phyloP scores from a whole-genome alignment of 768 basidiomycete species.

The Tricholoma hemisulphureum region DNA sequence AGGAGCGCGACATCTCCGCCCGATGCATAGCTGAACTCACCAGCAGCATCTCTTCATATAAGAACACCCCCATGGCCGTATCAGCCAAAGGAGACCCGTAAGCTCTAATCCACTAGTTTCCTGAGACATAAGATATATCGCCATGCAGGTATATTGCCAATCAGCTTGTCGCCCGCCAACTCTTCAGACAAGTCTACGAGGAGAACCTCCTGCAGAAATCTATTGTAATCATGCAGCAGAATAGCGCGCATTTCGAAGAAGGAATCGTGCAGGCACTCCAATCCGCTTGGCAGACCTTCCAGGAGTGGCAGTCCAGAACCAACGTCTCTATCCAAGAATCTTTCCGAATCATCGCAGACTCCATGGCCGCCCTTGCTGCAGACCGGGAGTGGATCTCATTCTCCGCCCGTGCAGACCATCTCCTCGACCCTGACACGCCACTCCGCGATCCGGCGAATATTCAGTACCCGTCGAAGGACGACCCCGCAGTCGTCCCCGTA shows the following conservation, averaged over 20 bases:
- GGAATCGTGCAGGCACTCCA: conserved; percentile 94
- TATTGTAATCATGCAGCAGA: conserved; percentile 97
- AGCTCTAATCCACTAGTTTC: conserved; percentile 31
- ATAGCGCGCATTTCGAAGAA: conserved; percentile 98
- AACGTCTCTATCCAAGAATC: conserved; percentile 68
- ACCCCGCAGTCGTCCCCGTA: conserved; percentile 79
- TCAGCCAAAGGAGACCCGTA: conserved; percentile 80
- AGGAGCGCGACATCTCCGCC: conserved; percentile 86
- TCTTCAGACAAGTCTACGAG: conserved; percentile 90
- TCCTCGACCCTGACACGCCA: conserved; percentile 96
- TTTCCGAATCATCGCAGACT: conserved; percentile 64
- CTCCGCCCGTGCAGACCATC: conserved; percentile 89
- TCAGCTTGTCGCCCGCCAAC: conserved; percentile 69
- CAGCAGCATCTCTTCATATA: conserved; percentile 80
- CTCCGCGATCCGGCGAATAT: conserved; percentile 78
- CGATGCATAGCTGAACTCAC: conserved; percentile 84
- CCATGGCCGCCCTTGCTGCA: conserved; percentile 77
- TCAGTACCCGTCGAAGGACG: conserved; percentile 87
- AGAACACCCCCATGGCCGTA: conserved; percentile 90
- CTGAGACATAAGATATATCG: neutral
- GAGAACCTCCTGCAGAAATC: conserved; percentile 98
- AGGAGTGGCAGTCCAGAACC: conserved; percentile 90
- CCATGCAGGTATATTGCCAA: conserved; percentile 61
- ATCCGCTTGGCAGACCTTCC: conserved; percentile 95
- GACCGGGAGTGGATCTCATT: conserved; percentile 97